Evolutionary conservation across 371 early-diverging fungal genomes (phyloP).

Genomic region (Circinella minor): DNA sequence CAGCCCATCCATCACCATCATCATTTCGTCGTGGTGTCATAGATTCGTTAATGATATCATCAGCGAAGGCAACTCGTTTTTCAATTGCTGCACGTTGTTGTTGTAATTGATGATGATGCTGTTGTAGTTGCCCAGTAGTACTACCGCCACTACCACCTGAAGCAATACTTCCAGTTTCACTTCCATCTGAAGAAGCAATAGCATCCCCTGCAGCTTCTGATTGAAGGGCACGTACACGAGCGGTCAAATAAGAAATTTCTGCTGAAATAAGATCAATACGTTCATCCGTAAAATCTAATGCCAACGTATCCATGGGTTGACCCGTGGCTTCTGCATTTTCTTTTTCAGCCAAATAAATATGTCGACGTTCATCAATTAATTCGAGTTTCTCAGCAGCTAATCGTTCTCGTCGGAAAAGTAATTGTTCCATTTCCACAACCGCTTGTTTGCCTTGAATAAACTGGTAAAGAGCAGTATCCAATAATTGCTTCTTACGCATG

Average conservation of each 20-base stretch:
- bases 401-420: slow-evolving; percentile 58
- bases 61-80: slow-evolving; percentile 52
- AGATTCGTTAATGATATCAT: slow-evolving; percentile 44
- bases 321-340: slow-evolving; percentile 58
- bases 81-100: slow-evolving; percentile 27
- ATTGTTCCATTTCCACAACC: slow-evolving; percentile 54
- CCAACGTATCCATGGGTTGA: slow-evolving; percentile 57
- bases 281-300: slow-evolving; percentile 77
- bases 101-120: slow-evolving; percentile 7
- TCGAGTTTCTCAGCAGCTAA: slow-evolving; percentile 75
- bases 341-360: slow-evolving; percentile 66
- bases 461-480: slow-evolving; percentile 63
- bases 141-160: background rate
- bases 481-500: slow-evolving; percentile 60
- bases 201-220: slow-evolving; percentile 63
- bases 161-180: slow-evolving; percentile 18
- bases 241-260: slow-evolving; percentile 79
- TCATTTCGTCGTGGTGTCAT: background rate
- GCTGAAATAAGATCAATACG: slow-evolving; percentile 84
- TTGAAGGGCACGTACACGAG: slow-evolving; percentile 73
- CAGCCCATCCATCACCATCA: slow-evolving; percentile 40
- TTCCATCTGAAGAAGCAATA: slow-evolving; percentile 22
- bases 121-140: no score
- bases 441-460: slow-evolving; percentile 60
- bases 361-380: slow-evolving; percentile 72